A percentile compares a stretch with the other conserved stretches of the same genome.
phyloP scores from a whole-genome alignment of 2,329 filamentous ascomycete species.

The Dactylellina cionopaga region DNA sequence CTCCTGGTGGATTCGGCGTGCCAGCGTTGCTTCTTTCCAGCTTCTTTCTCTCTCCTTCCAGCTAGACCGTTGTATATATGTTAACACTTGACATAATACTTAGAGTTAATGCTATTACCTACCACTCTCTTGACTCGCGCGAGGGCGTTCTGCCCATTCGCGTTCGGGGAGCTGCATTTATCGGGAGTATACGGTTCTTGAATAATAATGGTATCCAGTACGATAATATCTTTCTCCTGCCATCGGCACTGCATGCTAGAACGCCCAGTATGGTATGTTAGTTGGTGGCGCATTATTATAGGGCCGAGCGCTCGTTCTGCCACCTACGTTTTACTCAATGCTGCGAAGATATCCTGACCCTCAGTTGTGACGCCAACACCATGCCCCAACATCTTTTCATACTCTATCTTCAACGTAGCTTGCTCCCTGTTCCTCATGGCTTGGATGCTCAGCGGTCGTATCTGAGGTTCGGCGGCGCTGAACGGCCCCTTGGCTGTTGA shows the following conservation, averaged over 20 bases:
- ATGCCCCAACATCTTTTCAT: slow-evolving; percentile 52
- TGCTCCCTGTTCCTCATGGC: slow-evolving; percentile 50
- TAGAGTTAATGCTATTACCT: slow-evolving; percentile 15
- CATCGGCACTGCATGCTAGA: slow-evolving; percentile 56
- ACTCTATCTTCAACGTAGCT: slow-evolving; percentile 41
- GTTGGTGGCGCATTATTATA: neutral
- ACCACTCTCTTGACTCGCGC: slow-evolving; percentile 57
- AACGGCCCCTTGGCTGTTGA: slow-evolving; percentile 51
- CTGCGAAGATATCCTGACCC: slow-evolving; percentile 57
- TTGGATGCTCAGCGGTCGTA: slow-evolving; percentile 52
- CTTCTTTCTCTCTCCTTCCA: slow-evolving; percentile 42
- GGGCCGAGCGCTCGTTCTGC: no score
- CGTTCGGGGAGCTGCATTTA: slow-evolving; percentile 40
- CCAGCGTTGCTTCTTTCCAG: slow-evolving; percentile 40
- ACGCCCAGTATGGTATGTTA: slow-evolving; percentile 11
- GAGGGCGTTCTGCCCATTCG: slow-evolving; percentile 53
- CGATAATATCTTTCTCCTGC: slow-evolving; percentile 57
- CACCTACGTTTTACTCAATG: slow-evolving; percentile 55
- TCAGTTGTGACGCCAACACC: slow-evolving; percentile 56
- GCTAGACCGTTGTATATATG: no score
- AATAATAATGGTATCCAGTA: slow-evolving; percentile 55
- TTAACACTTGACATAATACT: neutral
- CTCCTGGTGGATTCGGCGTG: slow-evolving; percentile 43
- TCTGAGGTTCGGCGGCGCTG: slow-evolving; percentile 55
- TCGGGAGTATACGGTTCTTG: slow-evolving; percentile 55